Evolutionary conservation across 768 basidiomycete genomes (phyloP).

Genomic region (Gymnopilus junonius): DNA sequence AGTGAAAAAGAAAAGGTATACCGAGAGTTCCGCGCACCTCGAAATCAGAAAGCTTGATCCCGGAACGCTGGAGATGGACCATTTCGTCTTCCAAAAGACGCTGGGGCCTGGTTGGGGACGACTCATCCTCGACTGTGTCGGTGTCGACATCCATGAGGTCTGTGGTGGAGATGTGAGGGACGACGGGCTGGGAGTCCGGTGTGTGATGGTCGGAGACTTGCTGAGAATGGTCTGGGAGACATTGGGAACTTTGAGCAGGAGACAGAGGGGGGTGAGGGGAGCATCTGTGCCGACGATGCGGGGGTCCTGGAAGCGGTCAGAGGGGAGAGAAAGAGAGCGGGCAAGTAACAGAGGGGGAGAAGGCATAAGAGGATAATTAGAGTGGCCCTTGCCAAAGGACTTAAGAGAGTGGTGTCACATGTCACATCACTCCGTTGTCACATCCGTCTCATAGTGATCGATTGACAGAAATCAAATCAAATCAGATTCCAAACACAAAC

Average conservation of each 20-base stretch:
- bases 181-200: conserved; percentile 5
- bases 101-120: conserved; percentile 43
- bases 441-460: conserved; percentile 17
- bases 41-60: conserved; percentile 76
- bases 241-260: conserved; percentile 27
- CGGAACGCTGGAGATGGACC: conserved; percentile 61
- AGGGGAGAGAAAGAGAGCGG: conserved; percentile 37
- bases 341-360: conserved; percentile 26
- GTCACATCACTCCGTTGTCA: conserved; percentile 18
- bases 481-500: conserved; percentile 62
- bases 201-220: conserved; percentile 3
- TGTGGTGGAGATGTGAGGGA: conserved; percentile 9
- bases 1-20: conserved; percentile 36
- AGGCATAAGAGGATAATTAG: conserved; percentile 26
- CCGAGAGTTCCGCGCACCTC: conserved; percentile 82
- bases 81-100: conserved; percentile 72
- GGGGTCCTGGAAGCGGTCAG: conserved; percentile 39
- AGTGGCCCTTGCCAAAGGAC: neutral
- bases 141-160: conserved; percentile 28
- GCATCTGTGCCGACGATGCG: conserved; percentile 52
- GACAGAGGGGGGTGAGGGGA: conserved; percentile 79
- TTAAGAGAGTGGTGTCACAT: neutral
- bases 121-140: conserved; percentile 22
- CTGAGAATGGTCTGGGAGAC: conserved; percentile 13
- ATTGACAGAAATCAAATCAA: too few relatives aligned